Evolutionary conservation across 139 green algal genomes (phyloP).

Genomic region (Ulvella scutata): DNA sequence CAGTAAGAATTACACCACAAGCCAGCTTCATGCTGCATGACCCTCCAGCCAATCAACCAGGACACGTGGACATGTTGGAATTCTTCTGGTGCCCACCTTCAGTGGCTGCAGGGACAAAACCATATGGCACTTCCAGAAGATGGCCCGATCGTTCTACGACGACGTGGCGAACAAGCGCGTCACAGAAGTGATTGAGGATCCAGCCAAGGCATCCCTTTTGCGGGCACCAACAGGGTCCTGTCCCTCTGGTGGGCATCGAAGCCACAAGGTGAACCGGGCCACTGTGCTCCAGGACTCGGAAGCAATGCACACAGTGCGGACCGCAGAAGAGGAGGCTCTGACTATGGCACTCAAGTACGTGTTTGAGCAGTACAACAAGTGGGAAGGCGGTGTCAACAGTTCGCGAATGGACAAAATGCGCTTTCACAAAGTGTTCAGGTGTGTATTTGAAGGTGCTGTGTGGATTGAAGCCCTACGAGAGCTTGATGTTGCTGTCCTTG

Average conservation of each 20-base stretch:
- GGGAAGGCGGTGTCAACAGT: constrained; percentile 13
- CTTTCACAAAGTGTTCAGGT: constrained; percentile 9
- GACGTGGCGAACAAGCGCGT: background rate
- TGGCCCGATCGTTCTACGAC: background rate
- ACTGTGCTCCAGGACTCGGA: background rate
- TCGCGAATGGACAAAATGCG: constrained; percentile 15
- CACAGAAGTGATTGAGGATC: background rate
- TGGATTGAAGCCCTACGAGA: no score
- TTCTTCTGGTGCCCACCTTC: no score
- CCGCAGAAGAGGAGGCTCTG: constrained; percentile 17
- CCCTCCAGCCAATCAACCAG: no score
- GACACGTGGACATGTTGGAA: no score
- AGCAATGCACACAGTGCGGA: constrained; percentile 9
- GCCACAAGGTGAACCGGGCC: no score
- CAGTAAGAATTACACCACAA: no score
- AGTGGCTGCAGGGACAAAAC: no score
- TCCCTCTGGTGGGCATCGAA: no score
- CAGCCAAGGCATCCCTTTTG: background rate
- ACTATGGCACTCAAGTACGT: constrained; percentile 19
- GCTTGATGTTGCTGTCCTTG: no score
- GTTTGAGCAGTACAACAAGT: constrained; percentile 27
- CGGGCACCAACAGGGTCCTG: background rate
- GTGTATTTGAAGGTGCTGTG: no score
- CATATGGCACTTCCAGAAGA: constrained; percentile 3
- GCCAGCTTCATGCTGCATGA: no score